Evolutionary conservation across 179 eudicot species (phyloP).

Genomic region (Beta corolliflora): DNA sequence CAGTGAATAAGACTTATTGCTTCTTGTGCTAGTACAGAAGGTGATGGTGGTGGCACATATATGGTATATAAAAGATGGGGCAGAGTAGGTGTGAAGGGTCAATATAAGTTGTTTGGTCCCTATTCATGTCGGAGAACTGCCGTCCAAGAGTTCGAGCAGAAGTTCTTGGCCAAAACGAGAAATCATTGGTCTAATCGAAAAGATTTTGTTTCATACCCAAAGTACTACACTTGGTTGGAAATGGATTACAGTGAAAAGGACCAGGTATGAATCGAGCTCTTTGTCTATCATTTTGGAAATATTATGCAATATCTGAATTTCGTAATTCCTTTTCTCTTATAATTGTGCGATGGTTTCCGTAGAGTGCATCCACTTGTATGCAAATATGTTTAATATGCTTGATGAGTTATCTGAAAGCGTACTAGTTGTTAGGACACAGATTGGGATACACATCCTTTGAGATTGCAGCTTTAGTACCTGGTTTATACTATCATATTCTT

Average conservation of each 20-base stretch:
- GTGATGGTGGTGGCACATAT: constrained; percentile 72
- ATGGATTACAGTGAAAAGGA: constrained; percentile 82
- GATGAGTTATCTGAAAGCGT: neutral
- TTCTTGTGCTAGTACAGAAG: constrained; percentile 57
- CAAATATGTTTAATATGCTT: neutral
- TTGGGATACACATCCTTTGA: neutral
- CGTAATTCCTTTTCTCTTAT: neutral
- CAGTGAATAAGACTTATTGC: neutral
- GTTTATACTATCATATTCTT: neutral
- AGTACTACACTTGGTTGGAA: constrained; percentile 89
- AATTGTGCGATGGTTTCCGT: neutral
- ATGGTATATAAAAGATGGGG: constrained; percentile 97
- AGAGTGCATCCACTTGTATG: neutral
- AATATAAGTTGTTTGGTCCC: constrained; percentile 81
- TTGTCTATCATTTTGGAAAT: neutral
- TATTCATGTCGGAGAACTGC: constrained; percentile 59
- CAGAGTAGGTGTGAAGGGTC: constrained; percentile 95
- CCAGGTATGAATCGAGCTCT: constrained; percentile 47
- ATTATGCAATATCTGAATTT: neutral
- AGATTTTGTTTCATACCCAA: constrained; percentile 59
- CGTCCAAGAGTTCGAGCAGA: constrained; percentile 68
- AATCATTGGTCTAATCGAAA: constrained; percentile 74
- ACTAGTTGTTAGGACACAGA: too few species aligned
- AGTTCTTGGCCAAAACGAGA: constrained; percentile 81
- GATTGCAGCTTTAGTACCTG: neutral